These are phyloP conservation scores for Omphalotus guepiniiformis DNA, from an alignment of 768 basidiomycete genomes.

Conservation along the genomic window DNA sequence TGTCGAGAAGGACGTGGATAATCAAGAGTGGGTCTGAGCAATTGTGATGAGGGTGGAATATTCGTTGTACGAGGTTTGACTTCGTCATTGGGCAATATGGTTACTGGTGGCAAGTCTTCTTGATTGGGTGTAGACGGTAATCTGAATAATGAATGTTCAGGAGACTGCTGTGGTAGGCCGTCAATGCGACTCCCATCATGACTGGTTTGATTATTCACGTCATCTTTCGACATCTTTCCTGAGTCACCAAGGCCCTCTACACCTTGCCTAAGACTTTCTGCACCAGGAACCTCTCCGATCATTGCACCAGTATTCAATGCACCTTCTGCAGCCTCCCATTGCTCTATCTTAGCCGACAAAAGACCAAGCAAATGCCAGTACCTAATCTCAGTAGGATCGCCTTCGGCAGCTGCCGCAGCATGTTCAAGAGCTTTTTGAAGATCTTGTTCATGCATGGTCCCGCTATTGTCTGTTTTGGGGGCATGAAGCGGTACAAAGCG, in stretches of 20 bases:
- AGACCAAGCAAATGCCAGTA: slow-evolving; percentile 92
- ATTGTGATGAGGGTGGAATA: slow-evolving; percentile 37
- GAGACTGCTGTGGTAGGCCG: background rate
- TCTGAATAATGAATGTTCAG: background rate
- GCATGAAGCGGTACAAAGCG: slow-evolving; percentile 48
- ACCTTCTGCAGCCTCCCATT: slow-evolving; percentile 73
- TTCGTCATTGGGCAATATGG: slow-evolving; percentile 26
- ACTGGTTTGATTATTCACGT: too few relatives aligned
- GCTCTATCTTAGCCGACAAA: slow-evolving; percentile 70
- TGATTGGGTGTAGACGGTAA: background rate
- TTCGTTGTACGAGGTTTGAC: slow-evolving; percentile 5
- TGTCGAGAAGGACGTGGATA: slow-evolving; percentile 45
- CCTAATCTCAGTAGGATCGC: slow-evolving; percentile 54
- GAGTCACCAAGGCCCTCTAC: too few relatives aligned
- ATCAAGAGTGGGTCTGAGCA: slow-evolving; percentile 45
- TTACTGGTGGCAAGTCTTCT: slow-evolving; percentile 5
- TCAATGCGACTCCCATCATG: background rate
- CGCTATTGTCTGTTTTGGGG: background rate
- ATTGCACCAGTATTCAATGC: slow-evolving; percentile 76
- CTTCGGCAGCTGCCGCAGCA: slow-evolving; percentile 71
- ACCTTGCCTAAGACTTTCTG: background rate
- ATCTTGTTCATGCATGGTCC: slow-evolving; percentile 35
- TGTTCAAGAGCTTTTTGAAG: slow-evolving; percentile 62
- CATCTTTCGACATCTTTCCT: too few relatives aligned
- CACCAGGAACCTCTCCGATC: slow-evolving; percentile 34